A percentile compares a stretch with the other conserved stretches of the same genome.
These are phyloP conservation scores for Globisporangium nodosum DNA, from an alignment of 352 stramenopile species.

Conservation along the genomic window DNA sequence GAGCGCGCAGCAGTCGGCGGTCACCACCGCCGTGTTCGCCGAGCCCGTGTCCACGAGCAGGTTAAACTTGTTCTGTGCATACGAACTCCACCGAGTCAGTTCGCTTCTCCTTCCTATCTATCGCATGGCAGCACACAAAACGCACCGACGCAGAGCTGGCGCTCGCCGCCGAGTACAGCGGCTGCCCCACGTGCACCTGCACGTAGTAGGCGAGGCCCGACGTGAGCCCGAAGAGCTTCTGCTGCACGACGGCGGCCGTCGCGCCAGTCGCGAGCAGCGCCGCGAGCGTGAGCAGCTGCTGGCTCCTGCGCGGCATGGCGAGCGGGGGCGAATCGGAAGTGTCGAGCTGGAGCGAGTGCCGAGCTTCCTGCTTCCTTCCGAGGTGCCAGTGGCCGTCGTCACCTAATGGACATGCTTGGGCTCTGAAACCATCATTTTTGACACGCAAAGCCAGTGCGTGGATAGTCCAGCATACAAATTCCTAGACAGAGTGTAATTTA, in stretches of 20 bases:
- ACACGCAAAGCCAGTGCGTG: no score
- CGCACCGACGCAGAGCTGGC: conserved; percentile 20
- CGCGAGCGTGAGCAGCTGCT: conserved; percentile 3
- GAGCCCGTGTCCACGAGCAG: conserved; percentile 76
- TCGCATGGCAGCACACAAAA: not conserved
- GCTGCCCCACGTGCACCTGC: conserved; percentile 36
- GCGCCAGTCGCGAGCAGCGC: not conserved
- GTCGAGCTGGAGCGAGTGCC: not conserved
- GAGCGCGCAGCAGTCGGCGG: conserved; percentile 62
- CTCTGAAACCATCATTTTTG: no score
- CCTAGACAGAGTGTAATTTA: no score
- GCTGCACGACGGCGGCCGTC: conserved; percentile 34
- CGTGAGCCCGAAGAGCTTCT: conserved; percentile 66
- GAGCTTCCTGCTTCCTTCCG: no score
- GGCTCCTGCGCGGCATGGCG: not conserved
- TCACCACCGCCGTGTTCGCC: conserved; percentile 75
- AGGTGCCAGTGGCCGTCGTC: no score
- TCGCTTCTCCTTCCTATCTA: no score
- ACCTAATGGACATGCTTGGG: no score
- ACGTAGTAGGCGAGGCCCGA: conserved; percentile 66
- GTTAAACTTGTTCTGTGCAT: conserved; percentile 45
- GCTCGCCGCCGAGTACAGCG: conserved; percentile 30
- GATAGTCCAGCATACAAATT: no score
- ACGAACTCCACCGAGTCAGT: not conserved
- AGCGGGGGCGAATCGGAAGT: not conserved